Evolutionary conservation across 805 yeast species (phyloP), one percentile per base, ranked within the genome.

Genomic region (Starmerella sirachaensis): DNA sequence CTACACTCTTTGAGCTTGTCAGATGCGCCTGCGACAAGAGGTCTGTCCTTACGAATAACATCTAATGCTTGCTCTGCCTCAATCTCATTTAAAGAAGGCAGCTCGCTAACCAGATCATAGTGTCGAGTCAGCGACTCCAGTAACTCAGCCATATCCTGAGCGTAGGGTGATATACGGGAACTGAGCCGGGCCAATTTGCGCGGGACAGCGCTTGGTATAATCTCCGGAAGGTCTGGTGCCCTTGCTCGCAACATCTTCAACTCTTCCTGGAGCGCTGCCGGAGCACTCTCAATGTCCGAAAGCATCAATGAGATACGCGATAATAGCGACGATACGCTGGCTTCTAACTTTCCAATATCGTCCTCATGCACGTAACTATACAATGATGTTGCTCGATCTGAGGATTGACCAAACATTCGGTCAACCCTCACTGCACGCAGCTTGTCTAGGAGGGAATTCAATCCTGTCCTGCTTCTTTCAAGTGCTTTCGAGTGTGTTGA

Each of bases 51-150:
- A 9, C 55, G 58, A 13, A 75, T 52, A 0, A 80, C 82, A 1
- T 64, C 67, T 1, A 73, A 70, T 4, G 80, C 62, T 43, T 80
- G 82, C 4, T 53, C 48, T 11, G 72, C 53, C 47, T 70, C 66
- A 19, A 48, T 36, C n/a, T 68, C 57, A 6, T 62, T 43, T 12
- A 61, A 47, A 4, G 59, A 58, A 3, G 61, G 51, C 8, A 72
- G 79, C 43, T 69, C 60, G 10, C 61, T 49, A 48, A 93, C 80
- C 53, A 81, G 84, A 56, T 85, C 95, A 50, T 76, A 83, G 59
- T 85, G 94, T 37, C 72, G 72, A 9, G 94, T 78, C 32, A 85
- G 61, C 50, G 85, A 72, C 39, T 74, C 76, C 23, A 86, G 60
- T 13, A 78, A 62, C 2, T 69, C 66, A 1, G 82, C 93, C 57